Evolutionary conservation across 2,329 filamentous ascomycete species (phyloP), one percentile per base, ranked within the genome.

Genomic region (Blastomyces parvus): DNA sequence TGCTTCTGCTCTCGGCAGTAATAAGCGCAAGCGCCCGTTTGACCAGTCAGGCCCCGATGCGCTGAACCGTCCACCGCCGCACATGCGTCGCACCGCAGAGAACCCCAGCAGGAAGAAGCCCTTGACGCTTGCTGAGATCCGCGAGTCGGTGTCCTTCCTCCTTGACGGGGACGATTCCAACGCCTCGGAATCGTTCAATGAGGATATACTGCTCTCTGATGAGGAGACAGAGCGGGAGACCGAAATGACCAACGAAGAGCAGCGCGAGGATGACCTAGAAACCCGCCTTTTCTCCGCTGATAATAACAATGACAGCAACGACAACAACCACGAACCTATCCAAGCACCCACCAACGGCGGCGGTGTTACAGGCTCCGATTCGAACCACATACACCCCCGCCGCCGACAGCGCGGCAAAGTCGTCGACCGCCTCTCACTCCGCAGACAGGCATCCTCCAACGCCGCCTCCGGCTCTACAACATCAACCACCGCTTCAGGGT

Each of bases 121-220:
- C 0, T 82, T 87, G 5, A 89, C 87, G 22, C 79, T 96, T 11
- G 85, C 86, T 36, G 90, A 97, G 70, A 88, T 97, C 66, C 86
- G 91, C 63, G 86, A 93, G 73, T 90, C 89, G 0, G 79, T 97
- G 7, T 95, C 90, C 4, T 89, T 88, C 74, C 82, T 97, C 11
- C 86, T 96, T 19, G 91, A 96, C 60, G 60, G 60, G 3, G 30
- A 22, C 9, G 60, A 57, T 19, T 42, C 48, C 1, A 55, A 55
- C 42, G 42, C 36, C 14, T 44, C 48, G 75, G 80, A 63, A 66
- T 73, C 36, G 74, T 74, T 64, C 69, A 72, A 56, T 65, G 66
- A 9, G 62, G 69, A 83, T 67, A 78, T 84, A 64, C 73, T 77
- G 1, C 73, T 81, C 68, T 78, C 78, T 1, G 74, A 78, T n/a